Percentiles rank a stretch among this genome's conserved stretches.
These are phyloP conservation scores for Daldinia concentrica DNA, from an alignment of 495 filamentous ascomycete genomes.

Conservation along the genomic window DNA sequence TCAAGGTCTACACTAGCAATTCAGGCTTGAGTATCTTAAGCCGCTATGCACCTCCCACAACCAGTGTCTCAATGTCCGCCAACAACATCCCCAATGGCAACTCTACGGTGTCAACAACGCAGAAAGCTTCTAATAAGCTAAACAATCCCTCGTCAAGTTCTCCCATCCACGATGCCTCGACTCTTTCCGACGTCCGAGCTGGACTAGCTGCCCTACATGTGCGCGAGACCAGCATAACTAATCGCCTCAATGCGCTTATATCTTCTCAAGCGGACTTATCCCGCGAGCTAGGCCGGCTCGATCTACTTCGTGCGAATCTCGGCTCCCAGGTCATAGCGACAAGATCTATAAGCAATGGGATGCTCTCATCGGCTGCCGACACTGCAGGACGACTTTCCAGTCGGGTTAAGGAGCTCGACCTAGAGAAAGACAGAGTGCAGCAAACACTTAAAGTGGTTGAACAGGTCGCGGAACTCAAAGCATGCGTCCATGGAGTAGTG, in stretches of 20 bases:
- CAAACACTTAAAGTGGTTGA: slow-evolving; percentile 92
- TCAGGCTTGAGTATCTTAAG: slow-evolving; percentile 40
- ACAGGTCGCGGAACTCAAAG: slow-evolving; percentile 94
- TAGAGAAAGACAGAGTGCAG: slow-evolving; percentile 89
- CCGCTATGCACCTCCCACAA: slow-evolving; percentile 46
- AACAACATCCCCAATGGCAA: slow-evolving; percentile 48
- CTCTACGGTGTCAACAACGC: slow-evolving; percentile 39
- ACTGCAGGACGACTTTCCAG: slow-evolving; percentile 88
- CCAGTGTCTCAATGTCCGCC: slow-evolving; percentile 48
- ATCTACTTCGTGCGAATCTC: slow-evolving; percentile 86
- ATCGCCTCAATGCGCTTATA: slow-evolving; percentile 76
- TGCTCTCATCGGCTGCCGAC: slow-evolving; percentile 83
- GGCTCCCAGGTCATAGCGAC: slow-evolving; percentile 88
- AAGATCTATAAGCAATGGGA: slow-evolving; percentile 82
- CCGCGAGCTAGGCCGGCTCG: slow-evolving; percentile 84
- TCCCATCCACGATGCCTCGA: slow-evolving; percentile 72
- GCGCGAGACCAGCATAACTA: slow-evolving; percentile 78
- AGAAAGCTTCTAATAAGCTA: slow-evolving; percentile 41
- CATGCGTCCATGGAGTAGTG: slow-evolving; percentile 93
- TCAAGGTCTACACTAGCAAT: slow-evolving; percentile 29
- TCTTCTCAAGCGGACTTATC: slow-evolving; percentile 83
- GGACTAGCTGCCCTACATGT: slow-evolving; percentile 76
- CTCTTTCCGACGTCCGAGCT: slow-evolving; percentile 79
- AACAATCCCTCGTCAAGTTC: slow-evolving; percentile 43
- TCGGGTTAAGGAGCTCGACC: slow-evolving; percentile 84